A percentile compares a stretch with the other conserved stretches of the same genome.
phyloP scores from a whole-genome alignment of 2,329 filamentous ascomycete species.

The Alternaria angustiovoidea region DNA sequence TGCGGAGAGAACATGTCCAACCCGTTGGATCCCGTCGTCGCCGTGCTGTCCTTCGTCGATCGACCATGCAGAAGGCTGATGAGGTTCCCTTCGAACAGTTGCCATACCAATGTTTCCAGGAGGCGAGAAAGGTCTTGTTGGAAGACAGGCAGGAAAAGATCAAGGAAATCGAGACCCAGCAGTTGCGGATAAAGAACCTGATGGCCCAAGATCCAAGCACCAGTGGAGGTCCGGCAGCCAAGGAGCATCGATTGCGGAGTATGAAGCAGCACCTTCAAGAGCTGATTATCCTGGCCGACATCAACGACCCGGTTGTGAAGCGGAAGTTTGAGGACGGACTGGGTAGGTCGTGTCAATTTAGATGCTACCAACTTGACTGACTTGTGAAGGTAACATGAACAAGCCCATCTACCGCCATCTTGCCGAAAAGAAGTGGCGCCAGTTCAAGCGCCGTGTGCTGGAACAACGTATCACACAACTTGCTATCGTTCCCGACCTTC shows the following conservation, averaged over 20 bases:
- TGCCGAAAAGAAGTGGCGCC: constrained; percentile 85
- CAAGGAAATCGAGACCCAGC: constrained; percentile 71
- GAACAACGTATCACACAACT: constrained; percentile 88
- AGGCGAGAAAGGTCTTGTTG: constrained; percentile 83
- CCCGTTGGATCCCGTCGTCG: constrained; percentile 87
- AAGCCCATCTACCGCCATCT: constrained; percentile 95
- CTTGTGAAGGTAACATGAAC: constrained; percentile 82
- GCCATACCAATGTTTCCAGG: constrained; percentile 97
- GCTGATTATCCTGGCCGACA: constrained; percentile 88
- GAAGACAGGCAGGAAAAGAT: constrained; percentile 85
- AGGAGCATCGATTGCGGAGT: constrained; percentile 71
- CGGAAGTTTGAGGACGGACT: constrained; percentile 90
- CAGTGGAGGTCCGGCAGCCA: constrained; percentile 69
- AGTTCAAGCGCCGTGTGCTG: constrained; percentile 80
- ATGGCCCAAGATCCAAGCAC: constrained; percentile 66
- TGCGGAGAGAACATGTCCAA: constrained; percentile 69
- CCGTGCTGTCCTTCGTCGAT: constrained; percentile 59
- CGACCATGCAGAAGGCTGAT: constrained; percentile 60
- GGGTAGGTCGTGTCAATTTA: constrained; percentile 64
- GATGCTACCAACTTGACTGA: constrained; percentile 11
- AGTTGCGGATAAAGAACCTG: constrained; percentile 73
- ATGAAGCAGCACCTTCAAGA: constrained; percentile 77
- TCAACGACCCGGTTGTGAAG: constrained; percentile 94
- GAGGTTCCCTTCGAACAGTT: constrained; percentile 89
- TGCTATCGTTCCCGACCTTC: constrained; percentile 85